Base-by-base conservation (phyloP, 2,329 filamentous ascomycete species). In the Aspergillus sp. region DNA sequence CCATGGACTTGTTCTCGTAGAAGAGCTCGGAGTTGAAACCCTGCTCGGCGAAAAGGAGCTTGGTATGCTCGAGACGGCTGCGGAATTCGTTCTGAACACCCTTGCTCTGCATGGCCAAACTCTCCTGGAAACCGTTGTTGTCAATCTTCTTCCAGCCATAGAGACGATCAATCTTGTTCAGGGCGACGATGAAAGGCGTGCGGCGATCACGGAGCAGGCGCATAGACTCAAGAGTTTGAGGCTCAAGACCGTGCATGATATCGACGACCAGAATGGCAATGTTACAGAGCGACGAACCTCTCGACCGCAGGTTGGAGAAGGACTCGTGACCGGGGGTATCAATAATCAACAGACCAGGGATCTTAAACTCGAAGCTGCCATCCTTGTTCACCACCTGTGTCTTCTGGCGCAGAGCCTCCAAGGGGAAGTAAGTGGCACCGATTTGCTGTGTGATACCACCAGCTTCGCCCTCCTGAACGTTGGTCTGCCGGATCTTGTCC, bases 381-480 rank as follows among this genome's bases (percentile, higher is more conserved):
- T 99, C 91, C 66, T 84, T 82, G 80, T 99, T 99, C 69, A 99
- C 89, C 14, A 97, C 93, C 17, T 85, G 83, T 14, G 90, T 96
- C 83, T 99, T 99, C 72, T 92, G 87, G 74, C 84, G 82, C 68
- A 99, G 87, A 54, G 94, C 90, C 49, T 97, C 93, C 33, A 93
- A 87, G 7, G 94, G 95, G 83, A 99, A 99, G 79, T 97, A 99
- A 2, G 94, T 99, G 47, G 94, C 94, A 86, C 94, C 94, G 68
- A 99, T 99, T 76, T 99, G 94, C 76, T 99, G 94, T 7, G 94
- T 99, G 68, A 99, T 99, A 86, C 94, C 94, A 81, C 94, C 95
- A 38, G 94, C 95, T 83, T 99, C 94, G 66, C 94, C 94, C 76
- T 97, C 94, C 70, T 99, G 95, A 33, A 99, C 94, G 69, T 99